phyloP scores from a whole-genome alignment of 768 basidiomycete species.

The Russula virescens region DNA sequence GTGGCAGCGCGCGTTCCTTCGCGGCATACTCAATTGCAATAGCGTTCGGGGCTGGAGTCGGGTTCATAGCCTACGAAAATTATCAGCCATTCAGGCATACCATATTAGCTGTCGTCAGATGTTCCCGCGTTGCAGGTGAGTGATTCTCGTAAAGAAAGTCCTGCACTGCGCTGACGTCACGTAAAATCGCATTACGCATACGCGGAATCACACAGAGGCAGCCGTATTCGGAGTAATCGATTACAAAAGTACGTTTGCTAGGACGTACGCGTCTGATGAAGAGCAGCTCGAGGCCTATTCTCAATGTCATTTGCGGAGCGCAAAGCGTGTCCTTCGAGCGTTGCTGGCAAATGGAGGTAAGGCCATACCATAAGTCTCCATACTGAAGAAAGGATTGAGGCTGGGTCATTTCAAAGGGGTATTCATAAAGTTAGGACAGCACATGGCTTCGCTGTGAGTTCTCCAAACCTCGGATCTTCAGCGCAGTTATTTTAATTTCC shows the following conservation, averaged over 20 bases:
- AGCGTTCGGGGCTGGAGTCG: slow-evolving; percentile 32
- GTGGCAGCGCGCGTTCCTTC: slow-evolving; percentile 8
- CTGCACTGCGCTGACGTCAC: not conserved
- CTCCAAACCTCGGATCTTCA: not conserved
- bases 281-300: slow-evolving; percentile 54
- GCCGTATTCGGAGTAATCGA: slow-evolving; percentile 60
- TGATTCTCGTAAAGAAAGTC: slow-evolving; percentile 23
- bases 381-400: slow-evolving; percentile 3
- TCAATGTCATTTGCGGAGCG: slow-evolving; percentile 80
- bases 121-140: slow-evolving; percentile 69
- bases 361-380: slow-evolving; percentile 24
- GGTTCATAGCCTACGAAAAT: slow-evolving; percentile 54
- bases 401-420: slow-evolving; percentile 43
- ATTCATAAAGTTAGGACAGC: slow-evolving; percentile 88
- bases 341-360: slow-evolving; percentile 82
- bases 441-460: slow-evolving; percentile 63
- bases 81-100: slow-evolving; percentile 71
- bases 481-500: slow-evolving; percentile 27
- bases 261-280: slow-evolving; percentile 45
- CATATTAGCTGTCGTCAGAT: slow-evolving; percentile 66
- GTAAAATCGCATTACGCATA: slow-evolving; percentile 4
- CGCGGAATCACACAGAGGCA: slow-evolving; percentile 41
- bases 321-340: slow-evolving; percentile 71
- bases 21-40: slow-evolving; percentile 23
- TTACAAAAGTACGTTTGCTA: slow-evolving; percentile 64